These are phyloP conservation scores for Leccinellum rugosiceps DNA, from an alignment of 768 basidiomycete genomes.

Conservation along the genomic window DNA sequence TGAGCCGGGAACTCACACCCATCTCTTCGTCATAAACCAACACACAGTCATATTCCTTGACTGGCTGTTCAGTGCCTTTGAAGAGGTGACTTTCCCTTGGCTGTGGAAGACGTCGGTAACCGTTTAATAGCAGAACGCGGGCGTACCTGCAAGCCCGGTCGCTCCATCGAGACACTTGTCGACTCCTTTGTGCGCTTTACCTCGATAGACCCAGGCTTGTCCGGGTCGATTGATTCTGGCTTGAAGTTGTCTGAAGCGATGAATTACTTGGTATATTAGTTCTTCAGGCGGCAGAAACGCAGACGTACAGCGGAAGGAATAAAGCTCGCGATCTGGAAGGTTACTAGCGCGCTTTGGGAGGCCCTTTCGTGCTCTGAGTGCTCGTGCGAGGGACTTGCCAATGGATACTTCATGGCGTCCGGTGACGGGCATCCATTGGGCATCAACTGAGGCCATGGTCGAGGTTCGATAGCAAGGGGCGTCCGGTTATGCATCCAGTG, in stretches of 20 bases:
- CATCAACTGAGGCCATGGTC: conserved; percentile 44
- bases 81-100: conserved; percentile 54
- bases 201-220: conserved; percentile 63
- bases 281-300: not conserved
- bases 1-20: conserved; percentile 44
- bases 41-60: conserved; percentile 73
- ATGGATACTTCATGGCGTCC: conserved; percentile 60
- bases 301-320: conserved; percentile 70
- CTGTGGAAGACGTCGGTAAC: conserved; percentile 30
- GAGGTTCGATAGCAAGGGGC: conserved; percentile 23
- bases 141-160: conserved; percentile 59
- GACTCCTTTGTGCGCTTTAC: conserved; percentile 52
- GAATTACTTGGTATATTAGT: conserved; percentile 1
- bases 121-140: not conserved
- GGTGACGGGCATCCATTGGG: conserved; percentile 54
- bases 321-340: conserved; percentile 66
- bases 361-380: conserved; percentile 67
- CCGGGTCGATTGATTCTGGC: conserved; percentile 64
- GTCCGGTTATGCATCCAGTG: conserved; percentile 7
- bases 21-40: conserved; percentile 77
- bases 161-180: conserved; percentile 58
- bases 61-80: conserved; percentile 51
- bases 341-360: conserved; percentile 38
- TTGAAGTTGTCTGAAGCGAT: conserved; percentile 64
- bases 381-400: conserved; percentile 59